Evolutionary conservation across 164 flowering plant genomes (phyloP).

Genomic region (Pachysandra terminalis): DNA sequence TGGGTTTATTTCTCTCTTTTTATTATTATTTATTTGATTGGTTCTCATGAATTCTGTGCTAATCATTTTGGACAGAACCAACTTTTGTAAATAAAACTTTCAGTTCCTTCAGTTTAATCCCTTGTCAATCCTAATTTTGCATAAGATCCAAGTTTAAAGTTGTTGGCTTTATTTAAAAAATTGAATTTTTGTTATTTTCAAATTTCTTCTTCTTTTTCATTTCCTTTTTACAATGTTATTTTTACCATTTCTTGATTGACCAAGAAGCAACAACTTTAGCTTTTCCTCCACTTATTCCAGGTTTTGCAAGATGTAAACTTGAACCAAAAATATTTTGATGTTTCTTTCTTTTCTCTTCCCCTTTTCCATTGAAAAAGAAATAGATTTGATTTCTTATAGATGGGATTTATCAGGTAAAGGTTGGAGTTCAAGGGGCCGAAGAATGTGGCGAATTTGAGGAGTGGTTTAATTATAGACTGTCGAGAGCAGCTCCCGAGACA

Average conservation of each 20-base stretch:
- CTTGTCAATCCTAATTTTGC: too few relatives aligned
- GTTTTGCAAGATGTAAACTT: not conserved
- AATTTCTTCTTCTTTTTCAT: too few relatives aligned
- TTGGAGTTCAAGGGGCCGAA: conserved; percentile 82
- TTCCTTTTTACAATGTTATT: not conserved
- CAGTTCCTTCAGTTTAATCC: too few relatives aligned
- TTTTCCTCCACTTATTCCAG: not conserved
- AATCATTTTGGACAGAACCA: too few relatives aligned
- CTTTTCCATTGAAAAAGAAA: too few relatives aligned
- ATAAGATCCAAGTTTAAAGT: too few relatives aligned
- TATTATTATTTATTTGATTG: too few relatives aligned
- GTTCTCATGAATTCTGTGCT: too few relatives aligned
- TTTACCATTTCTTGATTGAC: not conserved
- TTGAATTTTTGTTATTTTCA: too few relatives aligned
- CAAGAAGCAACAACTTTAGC: not conserved
- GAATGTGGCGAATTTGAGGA: conserved; percentile 94
- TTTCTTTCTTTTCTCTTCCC: not conserved
- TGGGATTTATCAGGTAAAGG: conserved; percentile 58
- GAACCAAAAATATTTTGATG: not conserved
- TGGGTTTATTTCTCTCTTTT: too few relatives aligned
- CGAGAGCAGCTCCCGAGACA: conserved; percentile 98
- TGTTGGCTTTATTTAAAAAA: too few relatives aligned
- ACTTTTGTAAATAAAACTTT: too few relatives aligned
- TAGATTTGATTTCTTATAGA: not conserved
- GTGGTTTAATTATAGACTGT: conserved; percentile 93